These are phyloP conservation scores for Chalara sp. DNA, from an alignment of 2,329 filamentous ascomycete genomes.

Conservation along the genomic window DNA sequence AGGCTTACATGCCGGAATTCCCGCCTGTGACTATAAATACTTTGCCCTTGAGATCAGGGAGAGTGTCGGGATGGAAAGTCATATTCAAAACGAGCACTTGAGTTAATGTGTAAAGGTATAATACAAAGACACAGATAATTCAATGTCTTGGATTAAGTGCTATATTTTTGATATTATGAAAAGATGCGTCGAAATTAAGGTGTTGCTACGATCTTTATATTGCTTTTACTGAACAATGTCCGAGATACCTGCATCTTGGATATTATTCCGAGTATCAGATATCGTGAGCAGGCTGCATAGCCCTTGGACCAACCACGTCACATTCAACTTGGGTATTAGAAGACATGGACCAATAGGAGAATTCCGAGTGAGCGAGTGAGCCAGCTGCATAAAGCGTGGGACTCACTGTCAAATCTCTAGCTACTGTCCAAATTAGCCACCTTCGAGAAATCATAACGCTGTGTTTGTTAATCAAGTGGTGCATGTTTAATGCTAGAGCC, in stretches of 20 bases:
- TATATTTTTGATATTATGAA: slow-evolving; percentile 12
- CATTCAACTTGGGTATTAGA: too few species aligned
- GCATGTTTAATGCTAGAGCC: too few species aligned
- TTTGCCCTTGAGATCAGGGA: slow-evolving; percentile 36
- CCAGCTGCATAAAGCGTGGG: too few species aligned
- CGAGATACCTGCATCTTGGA: slow-evolving; percentile 6
- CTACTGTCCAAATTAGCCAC: too few species aligned
- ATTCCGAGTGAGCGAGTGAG: too few species aligned
- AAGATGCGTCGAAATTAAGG: slow-evolving; percentile 11
- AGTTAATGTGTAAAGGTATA: slow-evolving; percentile 12
- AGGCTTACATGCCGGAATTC: slow-evolving; percentile 37
- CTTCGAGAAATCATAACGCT: too few species aligned
- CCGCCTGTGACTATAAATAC: slow-evolving; percentile 39
- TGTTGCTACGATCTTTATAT: slow-evolving; percentile 20
- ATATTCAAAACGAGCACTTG: slow-evolving; percentile 18
- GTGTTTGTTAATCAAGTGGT: too few species aligned
- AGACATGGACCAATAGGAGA: too few species aligned
- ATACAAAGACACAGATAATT: too few species aligned
- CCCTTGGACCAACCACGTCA: too few species aligned
- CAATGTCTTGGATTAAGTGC: slow-evolving; percentile 13
- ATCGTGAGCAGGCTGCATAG: slow-evolving; percentile 11
- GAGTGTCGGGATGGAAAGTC: slow-evolving; percentile 33
- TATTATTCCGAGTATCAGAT: slow-evolving; percentile 8
- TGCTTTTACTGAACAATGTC: slow-evolving; percentile 13
- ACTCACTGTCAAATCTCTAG: too few species aligned